Evolutionary conservation across 176 grass and related monocot genomes (phyloP).

Genomic region (Musa beccarii): DNA sequence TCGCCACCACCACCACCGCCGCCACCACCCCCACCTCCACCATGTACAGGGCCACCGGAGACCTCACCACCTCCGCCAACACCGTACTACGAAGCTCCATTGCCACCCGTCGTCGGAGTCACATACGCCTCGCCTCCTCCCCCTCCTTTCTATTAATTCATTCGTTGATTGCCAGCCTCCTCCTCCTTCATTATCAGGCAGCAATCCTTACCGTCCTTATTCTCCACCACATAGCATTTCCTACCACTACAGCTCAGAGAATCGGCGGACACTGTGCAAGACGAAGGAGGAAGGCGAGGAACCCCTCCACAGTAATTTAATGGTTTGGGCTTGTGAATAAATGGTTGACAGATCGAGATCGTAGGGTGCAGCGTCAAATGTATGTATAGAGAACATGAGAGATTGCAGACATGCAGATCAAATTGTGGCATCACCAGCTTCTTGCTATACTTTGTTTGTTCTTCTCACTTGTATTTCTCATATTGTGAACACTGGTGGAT

Average conservation of each 20-base stretch:
- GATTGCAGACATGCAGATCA: constrained; percentile 34
- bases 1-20: constrained; percentile 33
- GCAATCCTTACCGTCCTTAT: constrained; percentile 11
- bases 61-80: constrained; percentile 26
- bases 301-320: constrained; percentile 16
- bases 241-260: too few relatives aligned
- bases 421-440: constrained; percentile 28
- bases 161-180: constrained; percentile 19
- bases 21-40: constrained; percentile 26
- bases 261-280: too few relatives aligned
- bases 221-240: constrained; percentile 16
- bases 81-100: constrained; percentile 28
- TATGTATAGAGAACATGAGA: constrained; percentile 63
- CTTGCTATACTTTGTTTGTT: constrained; percentile 33
- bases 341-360: constrained; percentile 47
- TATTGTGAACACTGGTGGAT: constrained; percentile 12
- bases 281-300: background rate
- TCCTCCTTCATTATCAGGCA: constrained; percentile 4
- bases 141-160: constrained; percentile 37
- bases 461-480: constrained; percentile 26
- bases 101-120: constrained; percentile 36
- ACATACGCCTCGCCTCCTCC: constrained; percentile 80
- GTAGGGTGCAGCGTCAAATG: constrained; percentile 56
- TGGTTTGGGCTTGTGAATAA: constrained; percentile 82
- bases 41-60: background rate